These are phyloP conservation scores for Podila minutissima DNA, from an alignment of 192 early-diverging fungal species.

Conservation along the genomic window DNA sequence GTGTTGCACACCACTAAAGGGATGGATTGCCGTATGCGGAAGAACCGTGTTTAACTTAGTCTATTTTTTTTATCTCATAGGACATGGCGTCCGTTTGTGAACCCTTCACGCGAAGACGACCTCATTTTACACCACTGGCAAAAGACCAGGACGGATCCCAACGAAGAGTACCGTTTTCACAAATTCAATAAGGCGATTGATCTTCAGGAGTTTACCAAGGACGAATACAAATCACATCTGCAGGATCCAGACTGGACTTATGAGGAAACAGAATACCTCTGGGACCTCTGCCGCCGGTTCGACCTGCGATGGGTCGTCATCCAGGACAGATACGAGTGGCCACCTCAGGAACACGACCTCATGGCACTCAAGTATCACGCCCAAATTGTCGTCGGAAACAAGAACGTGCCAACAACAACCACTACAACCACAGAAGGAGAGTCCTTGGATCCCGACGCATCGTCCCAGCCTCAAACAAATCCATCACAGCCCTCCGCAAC, in stretches of 20 bases:
- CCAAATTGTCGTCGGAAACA: neutral
- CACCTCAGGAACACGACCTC: constrained; percentile 41
- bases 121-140: constrained; percentile 83
- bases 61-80: constrained; percentile 39
- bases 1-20: neutral
- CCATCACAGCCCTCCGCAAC: neutral
- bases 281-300: constrained; percentile 74
- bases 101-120: constrained; percentile 81
- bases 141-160: constrained; percentile 71
- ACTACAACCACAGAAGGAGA: neutral
- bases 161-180: constrained; percentile 76
- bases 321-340: constrained; percentile 81
- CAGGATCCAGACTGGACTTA: constrained; percentile 81
- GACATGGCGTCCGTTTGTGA: constrained; percentile 75
- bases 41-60: neutral
- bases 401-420: neutral
- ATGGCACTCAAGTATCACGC: constrained; percentile 17
- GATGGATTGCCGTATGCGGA: neutral
- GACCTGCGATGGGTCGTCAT: constrained; percentile 90
- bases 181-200: constrained; percentile 80
- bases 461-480: neutral
- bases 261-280: constrained; percentile 88
- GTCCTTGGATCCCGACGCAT: neutral
- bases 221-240: constrained; percentile 84
- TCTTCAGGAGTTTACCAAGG: constrained; percentile 78